Conservation (phyloP, 2,329 filamentous ascomycete genomes). For the Rutstroemia sp. region DNA sequence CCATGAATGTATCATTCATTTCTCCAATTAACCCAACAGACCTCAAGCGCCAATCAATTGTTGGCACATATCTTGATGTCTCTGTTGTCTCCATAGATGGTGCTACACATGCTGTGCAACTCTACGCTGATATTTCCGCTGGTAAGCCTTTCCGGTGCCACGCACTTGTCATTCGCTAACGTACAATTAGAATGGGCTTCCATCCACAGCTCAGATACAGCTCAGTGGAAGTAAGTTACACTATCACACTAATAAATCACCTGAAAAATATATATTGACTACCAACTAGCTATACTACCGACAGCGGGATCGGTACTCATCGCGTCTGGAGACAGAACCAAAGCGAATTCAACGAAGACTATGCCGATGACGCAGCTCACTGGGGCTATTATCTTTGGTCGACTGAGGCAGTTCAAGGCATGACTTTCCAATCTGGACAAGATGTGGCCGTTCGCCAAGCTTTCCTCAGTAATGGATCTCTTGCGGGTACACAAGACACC, state of each 20-base stretch:
- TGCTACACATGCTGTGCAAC: conserved; percentile 52
- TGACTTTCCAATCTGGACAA: conserved; percentile 62
- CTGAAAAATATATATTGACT: conserved; percentile 50
- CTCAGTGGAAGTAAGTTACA: conserved; percentile 58
- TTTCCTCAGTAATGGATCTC: conserved; percentile 55
- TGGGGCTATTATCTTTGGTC: conserved; percentile 79
- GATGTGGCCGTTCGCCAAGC: conserved; percentile 55
- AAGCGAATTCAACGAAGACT: conserved; percentile 26
- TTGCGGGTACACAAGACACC: conserved; percentile 58
- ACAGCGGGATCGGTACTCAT: conserved; percentile 21
- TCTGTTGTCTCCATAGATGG: conserved; percentile 56
- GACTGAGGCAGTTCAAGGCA: conserved; percentile 47
- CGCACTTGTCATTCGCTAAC: background rate
- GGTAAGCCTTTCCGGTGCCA: conserved; percentile 37
- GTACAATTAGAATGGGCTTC: conserved; percentile 56
- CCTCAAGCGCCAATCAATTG: conserved; percentile 57
- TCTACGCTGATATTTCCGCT: conserved; percentile 67
- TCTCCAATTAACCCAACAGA: conserved; percentile 66
- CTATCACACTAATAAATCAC: conserved; percentile 36
- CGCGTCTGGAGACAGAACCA: conserved; percentile 19
- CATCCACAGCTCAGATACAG: conserved; percentile 46
- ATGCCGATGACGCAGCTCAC: conserved; percentile 46
- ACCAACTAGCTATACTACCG: conserved; percentile 20
- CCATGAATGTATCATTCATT: conserved; percentile 62
- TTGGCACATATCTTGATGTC: conserved; percentile 64